phyloP scores from a whole-genome alignment of 257 asterid species.

The Sherardia arvensis region DNA sequence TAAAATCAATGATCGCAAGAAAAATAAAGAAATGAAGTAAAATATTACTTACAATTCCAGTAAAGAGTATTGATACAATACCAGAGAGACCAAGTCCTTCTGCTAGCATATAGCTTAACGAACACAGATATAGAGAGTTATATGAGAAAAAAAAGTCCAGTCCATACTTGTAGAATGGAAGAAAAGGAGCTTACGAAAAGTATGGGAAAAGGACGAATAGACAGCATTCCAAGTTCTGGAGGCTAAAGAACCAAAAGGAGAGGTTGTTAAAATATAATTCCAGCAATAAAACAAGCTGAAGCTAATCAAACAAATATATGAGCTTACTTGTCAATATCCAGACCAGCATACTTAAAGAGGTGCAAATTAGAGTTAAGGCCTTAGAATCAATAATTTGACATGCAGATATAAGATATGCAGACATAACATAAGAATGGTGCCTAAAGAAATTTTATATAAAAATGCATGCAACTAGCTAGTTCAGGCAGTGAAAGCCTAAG shows the following conservation, averaged over 20 bases:
- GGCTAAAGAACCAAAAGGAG: slow-evolving; percentile 32
- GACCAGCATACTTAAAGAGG: slow-evolving; percentile 98
- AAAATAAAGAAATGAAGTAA: slow-evolving; percentile 10
- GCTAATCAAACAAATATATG: slow-evolving; percentile 4
- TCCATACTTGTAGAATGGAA: slow-evolving; percentile 11
- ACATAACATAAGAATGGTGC: slow-evolving; percentile 1
- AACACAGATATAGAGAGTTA: slow-evolving; percentile 5
- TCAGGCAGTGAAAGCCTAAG: not conserved
- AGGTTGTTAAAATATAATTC: not conserved
- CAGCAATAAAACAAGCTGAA: slow-evolving; percentile 9
- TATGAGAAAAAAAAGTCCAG: slow-evolving; percentile 1
- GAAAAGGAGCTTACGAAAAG: slow-evolving; percentile 70
- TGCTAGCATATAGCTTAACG: slow-evolving; percentile 78
- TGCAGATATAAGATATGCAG: slow-evolving; percentile 20
- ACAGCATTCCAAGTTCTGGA: slow-evolving; percentile 99
- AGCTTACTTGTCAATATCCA: slow-evolving; percentile 92
- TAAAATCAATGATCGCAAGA: slow-evolving; percentile 15
- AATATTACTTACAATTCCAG: slow-evolving; percentile 84
- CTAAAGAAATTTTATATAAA: not conserved
- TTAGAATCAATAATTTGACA: slow-evolving; percentile 5
- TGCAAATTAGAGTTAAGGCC: slow-evolving; percentile 53
- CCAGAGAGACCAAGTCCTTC: slow-evolving; percentile 99
- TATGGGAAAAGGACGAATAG: slow-evolving; percentile 96
- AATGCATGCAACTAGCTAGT: not conserved
- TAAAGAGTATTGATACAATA: slow-evolving; percentile 88